These are phyloP conservation scores for Trichoderma guizhouense DNA, from an alignment of 2,329 filamentous ascomycete genomes.

Conservation along the genomic window DNA sequence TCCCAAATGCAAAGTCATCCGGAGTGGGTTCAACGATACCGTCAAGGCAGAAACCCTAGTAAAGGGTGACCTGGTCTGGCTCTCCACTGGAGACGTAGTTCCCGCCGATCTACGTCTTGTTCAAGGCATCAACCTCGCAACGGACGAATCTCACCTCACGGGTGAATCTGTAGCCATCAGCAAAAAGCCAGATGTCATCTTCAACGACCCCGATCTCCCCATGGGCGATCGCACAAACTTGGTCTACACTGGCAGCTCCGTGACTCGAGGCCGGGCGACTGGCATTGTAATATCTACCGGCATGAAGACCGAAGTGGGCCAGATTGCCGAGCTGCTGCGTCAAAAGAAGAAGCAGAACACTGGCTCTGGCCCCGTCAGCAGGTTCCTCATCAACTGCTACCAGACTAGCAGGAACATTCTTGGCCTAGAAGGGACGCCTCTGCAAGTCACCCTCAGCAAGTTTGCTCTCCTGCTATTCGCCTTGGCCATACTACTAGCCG, in stretches of 20 bases:
- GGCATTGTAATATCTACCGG: constrained; percentile 69
- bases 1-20: constrained; percentile 57
- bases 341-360: constrained; percentile 47
- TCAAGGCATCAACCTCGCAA: constrained; percentile 68
- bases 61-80: constrained; percentile 61
- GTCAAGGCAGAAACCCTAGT: constrained; percentile 58
- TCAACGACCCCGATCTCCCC: constrained; percentile 52
- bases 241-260: constrained; percentile 68
- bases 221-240: constrained; percentile 69
- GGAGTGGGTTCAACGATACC: constrained; percentile 48
- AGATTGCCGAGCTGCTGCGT: constrained; percentile 68
- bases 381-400: constrained; percentile 42
- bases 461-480: constrained; percentile 78
- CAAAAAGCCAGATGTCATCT: constrained; percentile 58
- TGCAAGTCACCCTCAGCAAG: constrained; percentile 82
- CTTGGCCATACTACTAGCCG: constrained; percentile 59
- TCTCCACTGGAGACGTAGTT: constrained; percentile 64
- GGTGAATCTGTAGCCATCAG: constrained; percentile 69
- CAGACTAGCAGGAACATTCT: constrained; percentile 52
- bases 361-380: constrained; percentile 41
- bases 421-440: constrained; percentile 71
- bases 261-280: constrained; percentile 66
- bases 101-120: constrained; percentile 65
- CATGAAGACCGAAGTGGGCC: constrained; percentile 72
- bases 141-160: constrained; percentile 72